phyloP scores from a whole-genome alignment of 2,329 filamentous ascomycete species.

The Helotiales sp. region DNA sequence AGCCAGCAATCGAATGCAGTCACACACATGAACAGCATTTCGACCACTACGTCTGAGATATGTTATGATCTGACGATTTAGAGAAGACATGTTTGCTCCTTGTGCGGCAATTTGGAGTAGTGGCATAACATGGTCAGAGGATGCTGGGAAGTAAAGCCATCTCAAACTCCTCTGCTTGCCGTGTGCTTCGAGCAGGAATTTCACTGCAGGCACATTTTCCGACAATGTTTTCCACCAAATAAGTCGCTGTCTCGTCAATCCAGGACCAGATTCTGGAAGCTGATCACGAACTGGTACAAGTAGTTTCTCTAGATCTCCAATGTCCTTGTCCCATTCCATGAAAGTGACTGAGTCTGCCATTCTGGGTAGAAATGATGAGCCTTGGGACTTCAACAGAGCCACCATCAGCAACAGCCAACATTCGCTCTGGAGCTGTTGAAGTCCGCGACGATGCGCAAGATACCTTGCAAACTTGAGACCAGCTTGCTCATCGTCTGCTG shows the following conservation, averaged over 20 bases:
- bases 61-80: not conserved
- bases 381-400: not conserved
- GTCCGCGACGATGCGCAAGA: not conserved
- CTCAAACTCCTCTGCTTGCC: not conserved
- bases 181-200: not conserved
- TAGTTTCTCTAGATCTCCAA: not conserved
- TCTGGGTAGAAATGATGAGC: not conserved
- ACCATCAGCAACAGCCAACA: constrained; percentile 2
- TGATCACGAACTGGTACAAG: not conserved
- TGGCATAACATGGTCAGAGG: not conserved
- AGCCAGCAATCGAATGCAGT: not conserved
- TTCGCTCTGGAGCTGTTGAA: not conserved
- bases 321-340: not conserved
- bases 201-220: not conserved
- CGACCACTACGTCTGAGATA: not conserved
- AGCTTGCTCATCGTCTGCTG: not conserved
- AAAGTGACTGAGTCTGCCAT: not conserved
- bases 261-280: constrained; percentile 4
- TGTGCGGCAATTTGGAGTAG: not conserved
- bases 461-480: not conserved
- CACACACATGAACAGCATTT: not conserved
- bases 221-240: constrained; percentile 4
- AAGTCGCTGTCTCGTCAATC: constrained; percentile 1
- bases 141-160: constrained; percentile 5
- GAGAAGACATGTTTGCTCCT: not conserved